Base-by-base conservation (phyloP, 805 yeast species). In the Wilhelminamyces savonicus region DNA sequence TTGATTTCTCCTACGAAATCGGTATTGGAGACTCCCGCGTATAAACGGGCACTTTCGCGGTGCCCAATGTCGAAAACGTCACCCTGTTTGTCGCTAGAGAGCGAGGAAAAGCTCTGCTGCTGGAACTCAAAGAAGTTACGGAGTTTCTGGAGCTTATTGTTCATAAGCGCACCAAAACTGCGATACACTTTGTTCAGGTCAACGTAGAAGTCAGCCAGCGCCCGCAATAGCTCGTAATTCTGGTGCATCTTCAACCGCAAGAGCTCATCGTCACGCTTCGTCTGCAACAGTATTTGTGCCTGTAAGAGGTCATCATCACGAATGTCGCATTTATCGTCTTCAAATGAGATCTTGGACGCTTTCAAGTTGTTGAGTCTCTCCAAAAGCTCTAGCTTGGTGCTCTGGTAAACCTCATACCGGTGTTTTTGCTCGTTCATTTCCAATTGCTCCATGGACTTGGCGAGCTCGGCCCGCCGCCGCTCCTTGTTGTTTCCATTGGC, bases 81-180 rank as follows among this genome's bases (percentile, higher is more conserved):
- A 13, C 26, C 30, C 18, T 36, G 40, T 10, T 21, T 28, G 9
- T 18, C n/a, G n/a, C n/a, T n/a, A 57, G 55, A 11, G 51, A 29
- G n/a, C 45, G 42, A 14, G 25, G 33, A 17, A 14, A 43, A 21
- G n/a, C 31, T 22, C 24, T 16, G 40, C 26, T 44, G 45, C 32
- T 65, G 69, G 36, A 41, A 59, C 37, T 56, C 61, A 23, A 65
- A 50, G 33, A 63, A 64, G 34, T 56, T 53, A 40, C 54, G 53
- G 25, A 65, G 39, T 38, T 64, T 65, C 27, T 52, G 51, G 21
- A 65, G 47, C 38, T 62, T 63, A 40, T 57, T 62, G 13, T 52
- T 35, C 39, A 54, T 26, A 4, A 48, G 32, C 13, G 35, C 24
- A 32, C 54, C 59, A 44, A 56, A 48, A 30, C 48, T 46, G 34